Evolutionary conservation across 164 flowering plant genomes (phyloP).

Genomic region (Nymphaea thermarum): DNA sequence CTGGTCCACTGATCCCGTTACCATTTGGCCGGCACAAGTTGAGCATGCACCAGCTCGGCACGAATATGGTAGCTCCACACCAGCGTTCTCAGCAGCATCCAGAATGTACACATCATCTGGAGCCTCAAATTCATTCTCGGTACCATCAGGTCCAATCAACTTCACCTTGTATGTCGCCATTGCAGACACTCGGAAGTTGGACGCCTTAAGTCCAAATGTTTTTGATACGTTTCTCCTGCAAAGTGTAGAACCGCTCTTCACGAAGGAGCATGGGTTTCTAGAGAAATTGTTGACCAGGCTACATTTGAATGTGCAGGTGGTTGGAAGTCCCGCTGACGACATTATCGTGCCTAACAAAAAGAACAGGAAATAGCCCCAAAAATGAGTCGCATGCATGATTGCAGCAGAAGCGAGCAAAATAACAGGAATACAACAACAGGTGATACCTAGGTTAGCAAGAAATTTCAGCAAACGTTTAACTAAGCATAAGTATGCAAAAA

Average conservation of each 20-base stretch:
- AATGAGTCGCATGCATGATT: neutral
- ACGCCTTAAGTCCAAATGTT: conserved; percentile 38
- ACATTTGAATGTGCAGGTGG: conserved; percentile 12
- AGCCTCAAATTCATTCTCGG: conserved; percentile 55
- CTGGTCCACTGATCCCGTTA: conserved; percentile 51
- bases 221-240: conserved; percentile 32
- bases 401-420: too few relatives aligned
- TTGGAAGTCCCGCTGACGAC: conserved; percentile 19
- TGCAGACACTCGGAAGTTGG: conserved; percentile 28
- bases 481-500: too few relatives aligned
- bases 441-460: too few relatives aligned
- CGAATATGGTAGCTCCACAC: conserved; percentile 66
- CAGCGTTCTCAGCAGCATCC: conserved; percentile 62
- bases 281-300: conserved; percentile 8
- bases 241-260: conserved; percentile 22
- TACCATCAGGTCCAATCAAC: conserved; percentile 54
- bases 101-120: conserved; percentile 56
- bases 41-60: conserved; percentile 88
- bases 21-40: conserved; percentile 62
- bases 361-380: neutral
- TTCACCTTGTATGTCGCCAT: conserved; percentile 62
- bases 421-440: too few relatives aligned
- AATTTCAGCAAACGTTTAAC: too few relatives aligned
- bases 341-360: conserved; percentile 14
- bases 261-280: conserved; percentile 11